Evolutionary conservation across 2,329 filamentous ascomycete genomes (phyloP).

Genomic region (Hypoxylon sp.): DNA sequence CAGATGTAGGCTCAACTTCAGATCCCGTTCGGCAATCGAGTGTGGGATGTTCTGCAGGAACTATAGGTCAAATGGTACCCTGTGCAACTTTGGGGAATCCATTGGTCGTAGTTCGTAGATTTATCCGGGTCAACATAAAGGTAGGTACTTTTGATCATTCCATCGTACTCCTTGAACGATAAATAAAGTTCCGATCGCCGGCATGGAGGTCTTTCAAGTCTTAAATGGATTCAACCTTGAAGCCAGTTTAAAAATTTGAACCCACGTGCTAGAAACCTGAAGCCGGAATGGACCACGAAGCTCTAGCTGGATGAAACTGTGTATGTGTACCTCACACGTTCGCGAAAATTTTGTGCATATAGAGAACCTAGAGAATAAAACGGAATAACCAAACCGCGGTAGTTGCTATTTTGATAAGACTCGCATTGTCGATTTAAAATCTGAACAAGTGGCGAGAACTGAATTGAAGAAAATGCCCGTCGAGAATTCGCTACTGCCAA

Average conservation of each 20-base stretch:
- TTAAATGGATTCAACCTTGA: background rate
- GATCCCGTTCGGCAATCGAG: constrained; percentile 11
- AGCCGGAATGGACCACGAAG: constrained; percentile 35
- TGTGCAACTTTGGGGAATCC: constrained; percentile 3
- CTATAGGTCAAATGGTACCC: constrained; percentile 22
- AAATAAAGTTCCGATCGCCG: constrained; percentile 5
- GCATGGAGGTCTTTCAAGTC: constrained; percentile 8
- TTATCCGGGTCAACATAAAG: constrained; percentile 2
- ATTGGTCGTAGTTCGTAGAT: background rate
- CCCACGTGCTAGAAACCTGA: constrained; percentile 39
- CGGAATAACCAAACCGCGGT: no score
- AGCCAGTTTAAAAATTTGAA: background rate
- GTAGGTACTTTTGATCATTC: constrained; percentile 6
- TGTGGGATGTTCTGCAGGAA: constrained; percentile 22
- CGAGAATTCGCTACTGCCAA: constrained; percentile 5
- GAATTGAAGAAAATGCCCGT: constrained; percentile 8
- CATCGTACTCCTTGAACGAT: background rate
- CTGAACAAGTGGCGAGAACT: background rate
- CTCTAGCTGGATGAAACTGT: constrained; percentile 6
- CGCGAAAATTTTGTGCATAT: no score
- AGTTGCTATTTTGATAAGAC: constrained; percentile 18
- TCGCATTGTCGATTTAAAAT: constrained; percentile 2
- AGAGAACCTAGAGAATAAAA: no score
- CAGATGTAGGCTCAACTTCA: constrained; percentile 9
- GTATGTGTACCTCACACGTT: no score